Evolutionary conservation across 768 basidiomycete species (phyloP).

Genomic region (Floccularia luteovirens): DNA sequence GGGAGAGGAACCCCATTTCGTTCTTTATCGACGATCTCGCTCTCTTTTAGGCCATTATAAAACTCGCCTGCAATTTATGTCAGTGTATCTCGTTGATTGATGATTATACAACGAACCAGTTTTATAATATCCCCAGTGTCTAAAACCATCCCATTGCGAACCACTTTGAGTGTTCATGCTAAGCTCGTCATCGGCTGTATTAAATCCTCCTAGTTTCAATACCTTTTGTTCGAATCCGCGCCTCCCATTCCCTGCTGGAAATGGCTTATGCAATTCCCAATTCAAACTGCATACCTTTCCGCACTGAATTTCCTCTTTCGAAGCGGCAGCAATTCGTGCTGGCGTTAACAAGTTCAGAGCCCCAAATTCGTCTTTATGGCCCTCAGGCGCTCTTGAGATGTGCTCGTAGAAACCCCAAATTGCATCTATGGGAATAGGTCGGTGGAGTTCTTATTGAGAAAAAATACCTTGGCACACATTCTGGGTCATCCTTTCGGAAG

Average conservation of each 20-base stretch:
- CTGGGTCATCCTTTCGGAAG: slow-evolving; percentile 13
- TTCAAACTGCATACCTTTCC: slow-evolving; percentile 15
- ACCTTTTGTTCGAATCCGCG: neutral
- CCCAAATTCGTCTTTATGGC: slow-evolving; percentile 12
- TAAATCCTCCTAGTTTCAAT: neutral
- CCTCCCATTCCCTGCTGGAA: slow-evolving; percentile 9
- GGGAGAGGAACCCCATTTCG: slow-evolving; percentile 5
- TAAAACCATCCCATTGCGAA: slow-evolving; percentile 18
- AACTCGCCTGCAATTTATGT: slow-evolving; percentile 9
- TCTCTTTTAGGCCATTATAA: slow-evolving; percentile 13
- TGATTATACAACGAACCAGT: slow-evolving; percentile 8
- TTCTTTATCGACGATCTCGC: slow-evolving; percentile 11
- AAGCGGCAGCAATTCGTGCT: slow-evolving; percentile 11
- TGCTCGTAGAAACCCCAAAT: slow-evolving; percentile 19
- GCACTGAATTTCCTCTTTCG: slow-evolving; percentile 11
- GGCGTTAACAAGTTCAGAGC: slow-evolving; percentile 15
- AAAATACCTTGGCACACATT: slow-evolving; percentile 6
- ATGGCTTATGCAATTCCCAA: slow-evolving; percentile 16
- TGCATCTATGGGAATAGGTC: slow-evolving; percentile 9
- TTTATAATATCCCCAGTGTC: slow-evolving; percentile 12
- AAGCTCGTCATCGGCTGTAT: slow-evolving; percentile 15
- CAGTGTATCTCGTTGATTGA: neutral
- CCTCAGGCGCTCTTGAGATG: slow-evolving; percentile 6
- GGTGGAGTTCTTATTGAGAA: neutral
- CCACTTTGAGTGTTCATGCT: slow-evolving; percentile 14